Evolutionary conservation across 148 eudicot species (phyloP), one percentile per base, ranked within the genome.

Genomic region (Camellia lanceoleosa): DNA sequence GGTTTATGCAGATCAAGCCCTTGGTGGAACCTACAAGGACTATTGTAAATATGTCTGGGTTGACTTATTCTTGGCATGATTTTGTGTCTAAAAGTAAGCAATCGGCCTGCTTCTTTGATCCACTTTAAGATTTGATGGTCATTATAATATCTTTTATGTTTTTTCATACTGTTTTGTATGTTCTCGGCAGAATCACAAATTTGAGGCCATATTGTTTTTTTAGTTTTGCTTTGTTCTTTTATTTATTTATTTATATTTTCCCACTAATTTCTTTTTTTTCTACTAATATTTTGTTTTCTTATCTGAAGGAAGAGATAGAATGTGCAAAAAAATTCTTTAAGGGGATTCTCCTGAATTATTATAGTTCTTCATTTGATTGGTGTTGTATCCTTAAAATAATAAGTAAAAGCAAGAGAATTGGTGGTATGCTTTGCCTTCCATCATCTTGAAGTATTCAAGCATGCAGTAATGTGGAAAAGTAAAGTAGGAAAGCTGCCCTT

Each of bases 51-150:
- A 85, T 90, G 84, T 58, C 84, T 54, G 81, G 80, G 76, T 70
- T 88, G 80, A 58, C 12, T 15, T 96, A 96, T 83, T 89, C 97
- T 20, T 96, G 99, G 99, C 99, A 96, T 88, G 98, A 94, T 84
- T 81, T 96, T 80, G 94, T 94, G 66, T 96, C 99, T 52, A 83
- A 86, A 85, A 65, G 99, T 96, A 91, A 92, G 97, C 80, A 55
- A 49, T 82, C 4, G 0, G 41, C 71, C 19, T 68, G 16, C 55
- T 74, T 75, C 18, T 80, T 61, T 55, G 23, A 3, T 15, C 69
- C 4, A 19, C 15, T 59, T 23, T 16, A 18, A 9, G 0, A 3
- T 46, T 5, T 4, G 3, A 64, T 16, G 2, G 60, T 65, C 59
- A 3, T 75, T 16, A 60, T 19, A 23, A 46, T 54, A 11, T 55